Evolutionary conservation across 176 grass and related monocot species (phyloP).

Genomic region (Bolboschoenus planiculmis): DNA sequence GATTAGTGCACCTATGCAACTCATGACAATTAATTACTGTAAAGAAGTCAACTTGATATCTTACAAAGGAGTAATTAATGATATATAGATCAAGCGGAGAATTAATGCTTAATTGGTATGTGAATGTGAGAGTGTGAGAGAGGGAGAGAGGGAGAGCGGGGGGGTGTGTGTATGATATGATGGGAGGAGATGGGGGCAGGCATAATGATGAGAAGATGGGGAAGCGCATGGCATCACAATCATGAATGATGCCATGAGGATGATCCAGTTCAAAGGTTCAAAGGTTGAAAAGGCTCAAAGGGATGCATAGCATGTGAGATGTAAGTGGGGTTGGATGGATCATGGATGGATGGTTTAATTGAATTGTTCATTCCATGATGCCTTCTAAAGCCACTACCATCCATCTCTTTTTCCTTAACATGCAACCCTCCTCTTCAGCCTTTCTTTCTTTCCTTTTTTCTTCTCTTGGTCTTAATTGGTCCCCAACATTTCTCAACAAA

Average conservation of each 20-base stretch:
- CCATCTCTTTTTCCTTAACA: constrained; percentile 17
- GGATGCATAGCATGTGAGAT: background rate
- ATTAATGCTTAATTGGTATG: too few relatives aligned
- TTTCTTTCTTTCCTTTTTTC: background rate
- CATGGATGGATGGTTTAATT: background rate
- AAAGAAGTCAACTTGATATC: background rate
- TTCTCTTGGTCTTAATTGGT: background rate
- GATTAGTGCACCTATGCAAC: too few relatives aligned
- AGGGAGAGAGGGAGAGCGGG: background rate
- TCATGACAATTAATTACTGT: too few relatives aligned
- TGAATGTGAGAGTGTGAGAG: background rate
- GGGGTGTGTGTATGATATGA: background rate
- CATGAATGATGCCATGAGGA: constrained; percentile 13
- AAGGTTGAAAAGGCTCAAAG: too few relatives aligned
- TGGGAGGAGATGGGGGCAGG: background rate
- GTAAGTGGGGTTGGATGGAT: background rate
- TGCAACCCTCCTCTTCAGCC: constrained; percentile 6
- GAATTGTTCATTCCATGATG: constrained; percentile 10
- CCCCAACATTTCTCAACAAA: background rate
- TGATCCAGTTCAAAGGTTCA: too few relatives aligned
- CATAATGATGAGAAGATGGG: constrained; percentile 11
- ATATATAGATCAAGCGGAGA: too few relatives aligned
- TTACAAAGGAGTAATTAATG: too few relatives aligned
- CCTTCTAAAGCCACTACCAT: constrained; percentile 20
- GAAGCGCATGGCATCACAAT: background rate